Conservation (phyloP, 345 rosid species). For the Erucastrum elatum region DNA sequence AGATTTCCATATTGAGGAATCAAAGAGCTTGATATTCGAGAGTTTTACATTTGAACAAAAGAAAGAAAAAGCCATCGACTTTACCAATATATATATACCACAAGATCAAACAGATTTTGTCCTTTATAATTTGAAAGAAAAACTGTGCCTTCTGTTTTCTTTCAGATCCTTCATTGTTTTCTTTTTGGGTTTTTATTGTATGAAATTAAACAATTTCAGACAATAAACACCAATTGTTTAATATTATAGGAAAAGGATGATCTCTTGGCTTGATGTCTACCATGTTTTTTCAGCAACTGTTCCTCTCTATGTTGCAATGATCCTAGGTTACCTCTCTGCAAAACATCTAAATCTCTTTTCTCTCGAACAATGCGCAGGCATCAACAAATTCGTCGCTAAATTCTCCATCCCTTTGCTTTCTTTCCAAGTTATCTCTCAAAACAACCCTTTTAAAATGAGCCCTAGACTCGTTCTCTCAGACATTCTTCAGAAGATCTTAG, state of each 20-base stretch:
- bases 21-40: conserved; percentile 28
- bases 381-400: conserved; percentile 87
- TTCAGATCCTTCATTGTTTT: conserved; percentile 7
- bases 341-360: conserved; percentile 72
- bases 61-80: conserved; percentile 29
- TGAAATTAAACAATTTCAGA: conserved; percentile 9
- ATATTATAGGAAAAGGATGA: conserved; percentile 41
- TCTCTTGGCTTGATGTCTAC: conserved; percentile 60
- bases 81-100: conserved; percentile 33
- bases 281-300: conserved; percentile 79
- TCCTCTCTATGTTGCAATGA: conserved; percentile 80
- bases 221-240: not conserved
- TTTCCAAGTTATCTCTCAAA: conserved; percentile 67
- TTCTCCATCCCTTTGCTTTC: conserved; percentile 78
- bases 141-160: conserved; percentile 12
- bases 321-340: conserved; percentile 65
- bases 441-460: conserved; percentile 80
- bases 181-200: conserved; percentile 11
- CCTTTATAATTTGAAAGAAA: conserved; percentile 5
- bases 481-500: conserved; percentile 65
- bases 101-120: conserved; percentile 10
- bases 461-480: conserved; percentile 60
- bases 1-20: conserved; percentile 23
- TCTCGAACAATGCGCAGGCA: conserved; percentile 83
- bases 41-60: conserved; percentile 18